These are phyloP conservation scores for Sechiopsis laciniata DNA, from an alignment of 306 rosid species.

Conservation along the genomic window DNA sequence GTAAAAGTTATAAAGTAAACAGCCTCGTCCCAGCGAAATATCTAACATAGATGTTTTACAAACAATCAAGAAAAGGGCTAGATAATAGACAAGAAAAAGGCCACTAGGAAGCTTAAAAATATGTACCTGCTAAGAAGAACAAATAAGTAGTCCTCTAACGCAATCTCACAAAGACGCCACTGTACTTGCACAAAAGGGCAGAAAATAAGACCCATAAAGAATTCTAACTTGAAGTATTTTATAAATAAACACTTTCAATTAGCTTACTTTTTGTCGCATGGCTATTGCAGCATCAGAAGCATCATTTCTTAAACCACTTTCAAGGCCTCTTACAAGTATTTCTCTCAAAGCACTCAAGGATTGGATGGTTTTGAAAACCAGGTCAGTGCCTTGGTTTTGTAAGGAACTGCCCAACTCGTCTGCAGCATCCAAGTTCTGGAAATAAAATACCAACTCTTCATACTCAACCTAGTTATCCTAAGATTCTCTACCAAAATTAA, in stretches of 20 bases:
- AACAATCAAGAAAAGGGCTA: too few species aligned
- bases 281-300: conserved; percentile 94
- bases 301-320: conserved; percentile 98
- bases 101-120: conserved; percentile 24
- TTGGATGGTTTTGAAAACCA: conserved; percentile 67
- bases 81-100: neutral
- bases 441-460: conserved; percentile 24
- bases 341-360: conserved; percentile 71
- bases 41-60: neutral
- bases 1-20: neutral
- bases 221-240: neutral
- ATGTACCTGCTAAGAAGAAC: conserved; percentile 86
- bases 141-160: conserved; percentile 92
- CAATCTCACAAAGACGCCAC: conserved; percentile 99
- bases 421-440: conserved; percentile 70
- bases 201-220: neutral
- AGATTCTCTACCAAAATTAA: conserved; percentile 3
- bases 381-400: conserved; percentile 36
- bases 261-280: conserved; percentile 85
- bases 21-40: neutral
- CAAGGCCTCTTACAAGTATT: conserved; percentile 66
- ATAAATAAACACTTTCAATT: conserved; percentile 15
- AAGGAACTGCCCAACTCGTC: conserved; percentile 36
- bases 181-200: conserved; percentile 34
- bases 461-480: conserved; percentile 4